These are phyloP conservation scores for Alternaria sp. DNA, from an alignment of 2,329 filamentous ascomycete species.

Conservation along the genomic window DNA sequence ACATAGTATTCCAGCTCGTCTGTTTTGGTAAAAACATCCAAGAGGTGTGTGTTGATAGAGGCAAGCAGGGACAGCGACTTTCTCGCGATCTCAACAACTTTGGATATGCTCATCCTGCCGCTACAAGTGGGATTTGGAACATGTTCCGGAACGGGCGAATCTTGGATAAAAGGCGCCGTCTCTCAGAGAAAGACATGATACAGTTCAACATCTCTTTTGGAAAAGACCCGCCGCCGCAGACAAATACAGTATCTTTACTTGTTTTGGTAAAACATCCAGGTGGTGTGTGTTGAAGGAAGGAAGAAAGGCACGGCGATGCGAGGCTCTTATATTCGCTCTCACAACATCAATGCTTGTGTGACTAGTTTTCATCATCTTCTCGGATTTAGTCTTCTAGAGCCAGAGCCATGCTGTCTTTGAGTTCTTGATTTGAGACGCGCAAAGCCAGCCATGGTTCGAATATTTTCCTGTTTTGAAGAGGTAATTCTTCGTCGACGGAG, in stretches of 20 bases:
- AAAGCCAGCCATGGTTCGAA: neutral
- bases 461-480: neutral
- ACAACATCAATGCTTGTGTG: neutral
- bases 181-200: neutral
- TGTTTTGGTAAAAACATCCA: neutral
- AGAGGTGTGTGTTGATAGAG: neutral
- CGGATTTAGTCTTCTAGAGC: accelerated
- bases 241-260: too few relatives aligned
- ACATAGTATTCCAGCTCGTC: too few relatives aligned
- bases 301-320: accelerated
- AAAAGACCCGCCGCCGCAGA: too few relatives aligned
- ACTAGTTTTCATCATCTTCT: neutral
- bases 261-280: neutral
- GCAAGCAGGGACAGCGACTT: too few relatives aligned
- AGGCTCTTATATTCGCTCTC: neutral
- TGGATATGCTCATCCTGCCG: too few relatives aligned
- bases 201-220: neutral
- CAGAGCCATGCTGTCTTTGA: neutral
- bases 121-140: too few relatives aligned
- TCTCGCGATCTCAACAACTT: too few relatives aligned
- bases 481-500: neutral
- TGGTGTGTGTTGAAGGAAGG: neutral
- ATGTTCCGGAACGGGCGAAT: too few relatives aligned
- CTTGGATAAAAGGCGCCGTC: neutral
- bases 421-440: neutral